A percentile compares a stretch with the other conserved stretches of the same genome.
Conservation (phyloP, 1,284 basidiomycete species). For the Ceratobasidium sp. region DNA sequence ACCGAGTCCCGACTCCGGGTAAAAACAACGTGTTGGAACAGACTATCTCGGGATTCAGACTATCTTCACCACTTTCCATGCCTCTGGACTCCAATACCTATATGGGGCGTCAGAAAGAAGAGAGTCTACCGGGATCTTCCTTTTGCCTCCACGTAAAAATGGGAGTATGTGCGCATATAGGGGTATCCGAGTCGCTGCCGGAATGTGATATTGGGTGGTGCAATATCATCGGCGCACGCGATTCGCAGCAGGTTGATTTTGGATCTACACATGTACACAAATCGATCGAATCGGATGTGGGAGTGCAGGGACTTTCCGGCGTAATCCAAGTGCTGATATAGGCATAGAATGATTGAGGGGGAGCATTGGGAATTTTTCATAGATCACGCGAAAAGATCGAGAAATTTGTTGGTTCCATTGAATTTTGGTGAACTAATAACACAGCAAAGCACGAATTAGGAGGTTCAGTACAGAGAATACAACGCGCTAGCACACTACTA, state of each 20-base stretch:
- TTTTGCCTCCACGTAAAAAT: slow-evolving; percentile 19
- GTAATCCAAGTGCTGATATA: neutral
- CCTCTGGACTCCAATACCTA: neutral
- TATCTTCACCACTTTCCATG: slow-evolving; percentile 8
- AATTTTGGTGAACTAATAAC: slow-evolving; percentile 25
- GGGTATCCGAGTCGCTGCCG: neutral
- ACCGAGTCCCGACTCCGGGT: neutral
- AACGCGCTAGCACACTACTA: slow-evolving; percentile 20
- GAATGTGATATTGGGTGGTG: neutral
- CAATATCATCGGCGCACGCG: neutral
- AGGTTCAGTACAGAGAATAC: slow-evolving; percentile 36
- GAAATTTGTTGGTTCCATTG: slow-evolving; percentile 23
- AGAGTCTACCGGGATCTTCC: slow-evolving; percentile 9
- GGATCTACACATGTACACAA: slow-evolving; percentile 12
- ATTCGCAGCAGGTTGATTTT: neutral
- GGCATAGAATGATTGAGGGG: neutral
- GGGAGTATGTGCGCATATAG: slow-evolving; percentile 24
- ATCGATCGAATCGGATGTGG: slow-evolving; percentile 1
- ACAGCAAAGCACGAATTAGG: slow-evolving; percentile 34
- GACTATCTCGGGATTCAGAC: slow-evolving; percentile 13
- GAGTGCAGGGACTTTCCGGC: neutral
- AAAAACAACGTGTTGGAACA: slow-evolving; percentile 18
- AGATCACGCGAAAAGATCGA: neutral
- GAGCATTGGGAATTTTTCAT: neutral
- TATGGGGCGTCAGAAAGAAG: slow-evolving; percentile 17